Base-by-base conservation (phyloP, 768 basidiomycete species). In the Mycena filopes region DNA sequence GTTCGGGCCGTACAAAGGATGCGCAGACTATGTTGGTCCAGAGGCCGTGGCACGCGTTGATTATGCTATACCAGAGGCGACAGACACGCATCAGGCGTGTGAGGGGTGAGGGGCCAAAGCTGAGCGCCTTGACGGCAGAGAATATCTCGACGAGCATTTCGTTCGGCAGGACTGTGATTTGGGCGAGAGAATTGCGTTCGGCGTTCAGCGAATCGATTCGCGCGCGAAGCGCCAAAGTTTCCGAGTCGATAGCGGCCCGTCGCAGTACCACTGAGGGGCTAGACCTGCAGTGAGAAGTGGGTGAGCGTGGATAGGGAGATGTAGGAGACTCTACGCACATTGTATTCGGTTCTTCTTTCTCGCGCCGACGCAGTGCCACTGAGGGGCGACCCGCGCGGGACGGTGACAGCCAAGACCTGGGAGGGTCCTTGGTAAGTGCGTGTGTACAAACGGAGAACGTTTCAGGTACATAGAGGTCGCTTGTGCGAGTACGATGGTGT, bases 191-290 rank as follows among this genome's bases (percentile, higher is more conserved):
- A 36, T 51, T 51, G 31, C 50, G 50, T 18, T 51, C 50, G 18
- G 50, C 33, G 31, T 51, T 51, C 29, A 51, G 50, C 31, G 36
- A 51, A 29, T 15, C 50, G 31, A 29, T 31, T 51, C 36, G 33
- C 36, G 21, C 21, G 31, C 31, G 36, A 51, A 51, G 50, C 50
- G 33, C 50, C 36, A 31, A 29, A 31, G 36, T 29, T 29, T 51
- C 50, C 31, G 20, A 20, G 50, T 51, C 50, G 50, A 51, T 51
- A 20, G 50, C 50, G 31, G 50, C 50, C 36, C 50, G 50, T 51
- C 50, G 33, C 31, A 31, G 31, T 33, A 31, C 33, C 21, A 36
- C 50, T 51, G 31, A 51, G 50, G 50, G 36, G 50, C 21, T 45
- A 33, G 33, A 33, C 33, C 33, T 33, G 33, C 33, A n/a, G n/a